phyloP scores from a whole-genome alignment of 148 eudicot genomes.

The Cornus kousa region DNA sequence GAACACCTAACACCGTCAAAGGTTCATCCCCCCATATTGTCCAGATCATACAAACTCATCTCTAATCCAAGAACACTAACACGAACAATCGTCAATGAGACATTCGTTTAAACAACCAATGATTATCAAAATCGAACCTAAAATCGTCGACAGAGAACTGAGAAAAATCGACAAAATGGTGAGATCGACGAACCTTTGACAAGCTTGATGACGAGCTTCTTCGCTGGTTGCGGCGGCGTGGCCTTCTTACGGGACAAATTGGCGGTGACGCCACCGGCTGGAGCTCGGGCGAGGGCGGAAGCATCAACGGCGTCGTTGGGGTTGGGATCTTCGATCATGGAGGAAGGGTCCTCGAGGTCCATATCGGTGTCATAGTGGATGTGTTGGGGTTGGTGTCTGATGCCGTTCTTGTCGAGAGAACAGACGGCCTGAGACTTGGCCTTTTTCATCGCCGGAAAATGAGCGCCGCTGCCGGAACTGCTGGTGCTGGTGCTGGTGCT shows the following conservation, averaged over 20 bases:
- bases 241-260: constrained; percentile 92
- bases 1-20: too few species aligned
- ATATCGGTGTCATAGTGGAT: constrained; percentile 20
- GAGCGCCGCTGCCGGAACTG: constrained; percentile 14
- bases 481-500: constrained; percentile 19
- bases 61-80: neutral
- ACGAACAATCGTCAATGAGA: neutral
- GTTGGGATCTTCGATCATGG: constrained; percentile 38
- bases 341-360: constrained; percentile 18
- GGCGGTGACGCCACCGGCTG: constrained; percentile 41
- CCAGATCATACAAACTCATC: neutral
- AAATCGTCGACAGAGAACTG: neutral
- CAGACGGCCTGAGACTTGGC: constrained; percentile 55
- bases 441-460: constrained; percentile 52
- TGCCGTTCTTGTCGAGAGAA: constrained; percentile 42
- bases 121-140: neutral
- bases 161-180: neutral
- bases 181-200: constrained; percentile 52
- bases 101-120: neutral
- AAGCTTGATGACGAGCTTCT: constrained; percentile 86
- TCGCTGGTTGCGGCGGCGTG: constrained; percentile 76
- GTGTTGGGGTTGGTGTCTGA: constrained; percentile 21
- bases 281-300: constrained; percentile 6
- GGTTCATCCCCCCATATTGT: too few species aligned
- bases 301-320: constrained; percentile 14